Percentiles rank a stretch among this genome's conserved stretches.
Conservation (phyloP, 108 stramenopile genomes). For the Cyclostephanos tholiformis region DNA sequence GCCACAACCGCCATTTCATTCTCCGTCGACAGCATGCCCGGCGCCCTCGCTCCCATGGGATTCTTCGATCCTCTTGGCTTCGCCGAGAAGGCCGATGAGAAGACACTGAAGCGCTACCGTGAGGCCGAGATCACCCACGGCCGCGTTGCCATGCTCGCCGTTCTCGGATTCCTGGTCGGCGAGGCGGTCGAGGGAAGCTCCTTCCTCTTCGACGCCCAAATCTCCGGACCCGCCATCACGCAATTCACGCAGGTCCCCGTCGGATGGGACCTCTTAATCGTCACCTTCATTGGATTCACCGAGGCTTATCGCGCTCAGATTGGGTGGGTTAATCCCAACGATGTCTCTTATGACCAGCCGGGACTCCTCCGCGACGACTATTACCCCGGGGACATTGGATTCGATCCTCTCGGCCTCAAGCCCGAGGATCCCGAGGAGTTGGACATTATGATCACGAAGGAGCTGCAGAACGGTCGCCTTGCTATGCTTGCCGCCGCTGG, state of each 20-base stretch:
- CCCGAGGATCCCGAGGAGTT: conserved; percentile 64
- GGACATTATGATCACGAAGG: conserved; percentile 63
- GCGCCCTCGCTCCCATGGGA: conserved; percentile 41
- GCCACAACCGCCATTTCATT: neutral
- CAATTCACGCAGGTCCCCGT: conserved; percentile 84
- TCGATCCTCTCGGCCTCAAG: conserved; percentile 79
- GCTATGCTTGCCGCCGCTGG: conserved; percentile 49
- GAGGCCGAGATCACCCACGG: conserved; percentile 90
- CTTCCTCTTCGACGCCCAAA: conserved; percentile 77
- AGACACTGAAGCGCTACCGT: conserved; percentile 80
- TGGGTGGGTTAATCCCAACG: too few species aligned
- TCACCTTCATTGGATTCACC: too few species aligned
- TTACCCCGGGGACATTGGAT: conserved; percentile 4
- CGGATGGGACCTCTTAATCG: conserved; percentile 42
- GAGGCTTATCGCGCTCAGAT: too few species aligned
- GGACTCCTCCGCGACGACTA: conserved; percentile 34
- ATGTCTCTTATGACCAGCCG: conserved; percentile 44
- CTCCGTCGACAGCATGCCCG: conserved; percentile 15
- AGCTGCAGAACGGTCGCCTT: conserved; percentile 46
- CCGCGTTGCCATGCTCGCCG: conserved; percentile 68
- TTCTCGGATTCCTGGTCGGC: conserved; percentile 52
- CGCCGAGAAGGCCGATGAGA: conserved; percentile 71
- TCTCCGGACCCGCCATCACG: conserved; percentile 89
- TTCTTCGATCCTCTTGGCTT: conserved; percentile 57
- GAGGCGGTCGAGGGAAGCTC: conserved; percentile 76